Base-by-base conservation (phyloP, 78 protist species). In the Dictyostelium capitatum region DNA sequence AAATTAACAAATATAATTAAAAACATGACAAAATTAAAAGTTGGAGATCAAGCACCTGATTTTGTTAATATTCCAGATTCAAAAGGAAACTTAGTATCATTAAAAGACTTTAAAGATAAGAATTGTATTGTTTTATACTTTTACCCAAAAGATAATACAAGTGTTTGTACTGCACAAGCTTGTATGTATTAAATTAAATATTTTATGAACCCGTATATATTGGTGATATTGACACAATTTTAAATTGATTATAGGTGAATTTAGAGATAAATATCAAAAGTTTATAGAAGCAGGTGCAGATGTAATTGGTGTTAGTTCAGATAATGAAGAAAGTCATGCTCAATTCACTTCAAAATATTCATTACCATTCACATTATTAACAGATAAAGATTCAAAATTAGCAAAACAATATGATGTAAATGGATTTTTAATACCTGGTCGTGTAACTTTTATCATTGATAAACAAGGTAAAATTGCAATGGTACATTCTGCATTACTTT, bases 381-480 rank as follows among this genome's bases (percentile, higher is more conserved):
- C 91, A 8, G 95, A 90, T 37, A 53, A 73, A 7, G 48, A 28
- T 4, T 47, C 47, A n/a, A 80, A 59, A 19, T 19, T 90, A 6
- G 82, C 91, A 14, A 48, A 65, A 32, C n/a, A 37, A 8, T 90
- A 77, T 48, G 89, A 70, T 46, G 95, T 90, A 15, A 79, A 72
- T 9, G 19, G 67, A 8, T 69, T 90, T n/a, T 20, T 90, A 7
- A 6, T 90, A 12, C 95, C 95, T 57, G 89, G 90, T 46, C 23
- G 95, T n/a, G 20, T 82, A 19, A 90, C 95, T 6, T 90, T 74
- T 50, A 82, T 90, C 74, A 90, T 90, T 67, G 95, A 90, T 43
- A 77, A 90, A n/a, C 14, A 80, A n/a, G 64, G 77, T 19, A 77
- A 82, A n/a, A 74, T 90, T 48, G 82, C 79, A 9, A 50, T 32